A percentile compares a stretch with the other conserved stretches of the same genome.
Conservation (phyloP, 2,329 filamentous ascomycete genomes). For the Aureobasidium namibiae region DNA sequence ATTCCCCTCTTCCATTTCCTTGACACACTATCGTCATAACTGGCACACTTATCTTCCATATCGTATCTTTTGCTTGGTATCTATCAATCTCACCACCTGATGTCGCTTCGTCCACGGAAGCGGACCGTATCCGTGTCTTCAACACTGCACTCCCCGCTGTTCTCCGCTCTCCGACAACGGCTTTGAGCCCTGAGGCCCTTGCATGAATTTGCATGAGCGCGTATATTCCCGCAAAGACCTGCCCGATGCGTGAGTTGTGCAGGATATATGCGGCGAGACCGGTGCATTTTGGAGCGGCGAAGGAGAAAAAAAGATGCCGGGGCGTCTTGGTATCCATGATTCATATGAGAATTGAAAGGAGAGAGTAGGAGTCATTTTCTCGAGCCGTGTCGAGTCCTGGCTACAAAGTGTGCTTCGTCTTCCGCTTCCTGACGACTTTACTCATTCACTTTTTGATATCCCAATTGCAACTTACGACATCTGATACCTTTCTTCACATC, state of each 20-base stretch:
- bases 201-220: not conserved
- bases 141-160: not conserved
- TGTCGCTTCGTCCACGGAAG: not conserved
- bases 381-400: not conserved
- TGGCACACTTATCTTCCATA: not conserved
- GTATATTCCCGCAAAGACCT: slow-evolving; percentile 3
- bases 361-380: not conserved
- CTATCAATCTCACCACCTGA: not conserved
- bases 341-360: not conserved
- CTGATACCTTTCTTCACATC: too few species aligned
- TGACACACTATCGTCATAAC: not conserved
- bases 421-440: not conserved
- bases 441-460: not conserved
- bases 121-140: not conserved
- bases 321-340: not conserved
- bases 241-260: not conserved
- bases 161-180: not conserved
- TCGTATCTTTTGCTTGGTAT: slow-evolving; percentile 6
- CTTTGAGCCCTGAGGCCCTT: not conserved
- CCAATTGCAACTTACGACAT: too few species aligned
- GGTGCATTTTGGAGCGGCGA: not conserved
- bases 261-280: not conserved
- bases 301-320: not conserved
- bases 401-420: not conserved
- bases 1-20: not conserved